Evolutionary conservation across 2,329 filamentous ascomycete species (phyloP).

Genomic region (Paracoccidioides lutzii): DNA sequence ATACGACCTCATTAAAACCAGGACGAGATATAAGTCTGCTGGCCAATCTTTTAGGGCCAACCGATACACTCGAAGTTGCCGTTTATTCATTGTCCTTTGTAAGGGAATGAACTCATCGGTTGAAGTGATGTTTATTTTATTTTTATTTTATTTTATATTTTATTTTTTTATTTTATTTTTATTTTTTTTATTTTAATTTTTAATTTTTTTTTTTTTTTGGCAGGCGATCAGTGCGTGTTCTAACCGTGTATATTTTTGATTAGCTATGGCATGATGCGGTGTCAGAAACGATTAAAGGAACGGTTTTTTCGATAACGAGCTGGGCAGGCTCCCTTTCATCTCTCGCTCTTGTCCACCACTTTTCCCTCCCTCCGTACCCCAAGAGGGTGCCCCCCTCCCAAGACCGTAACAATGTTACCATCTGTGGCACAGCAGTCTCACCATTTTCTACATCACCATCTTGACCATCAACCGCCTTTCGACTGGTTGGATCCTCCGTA

Average conservation of each 20-base stretch:
- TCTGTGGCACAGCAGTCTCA: conserved; percentile 32
- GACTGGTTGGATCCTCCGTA: conserved; percentile 21
- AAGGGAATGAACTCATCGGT: conserved; percentile 1
- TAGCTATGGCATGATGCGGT: conserved; percentile 29
- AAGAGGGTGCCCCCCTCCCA: neutral
- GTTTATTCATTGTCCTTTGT: neutral
- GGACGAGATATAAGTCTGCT: neutral
- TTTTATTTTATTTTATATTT: too few relatives aligned
- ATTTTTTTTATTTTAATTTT: too few relatives aligned
- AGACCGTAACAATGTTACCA: conserved; percentile 34
- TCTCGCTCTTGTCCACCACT: conserved; percentile 3
- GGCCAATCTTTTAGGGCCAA: neutral
- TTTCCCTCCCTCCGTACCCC: neutral
- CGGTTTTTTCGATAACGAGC: conserved; percentile 24
- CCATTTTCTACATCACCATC: conserved; percentile 30
- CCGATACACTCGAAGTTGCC: neutral
- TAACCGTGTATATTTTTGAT: conserved; percentile 5
- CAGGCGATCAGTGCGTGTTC: conserved; percentile 4
- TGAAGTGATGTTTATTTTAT: neutral
- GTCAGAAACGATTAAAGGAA: conserved; percentile 32
- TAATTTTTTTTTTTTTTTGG: neutral
- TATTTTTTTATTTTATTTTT: neutral
- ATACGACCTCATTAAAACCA: neutral
- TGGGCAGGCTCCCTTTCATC: conserved; percentile 2
- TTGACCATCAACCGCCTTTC: conserved; percentile 20